These are phyloP conservation scores for Malassezia yamatoensis DNA, from an alignment of 1,284 basidiomycete genomes.

Conservation along the genomic window DNA sequence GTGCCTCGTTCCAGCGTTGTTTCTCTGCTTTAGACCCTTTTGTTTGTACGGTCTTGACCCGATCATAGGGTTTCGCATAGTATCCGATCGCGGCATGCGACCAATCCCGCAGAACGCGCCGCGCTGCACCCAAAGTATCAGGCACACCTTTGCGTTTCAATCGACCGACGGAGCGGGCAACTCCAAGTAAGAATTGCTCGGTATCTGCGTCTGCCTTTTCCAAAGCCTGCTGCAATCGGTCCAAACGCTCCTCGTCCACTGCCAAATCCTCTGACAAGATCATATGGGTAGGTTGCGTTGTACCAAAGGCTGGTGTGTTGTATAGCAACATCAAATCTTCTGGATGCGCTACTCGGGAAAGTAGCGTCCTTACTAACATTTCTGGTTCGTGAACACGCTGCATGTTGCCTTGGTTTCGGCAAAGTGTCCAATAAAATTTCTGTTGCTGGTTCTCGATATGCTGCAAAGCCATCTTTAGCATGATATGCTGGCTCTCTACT, in stretches of 20 bases:
- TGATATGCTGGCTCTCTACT: background rate
- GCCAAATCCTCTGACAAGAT: slow-evolving; percentile 25
- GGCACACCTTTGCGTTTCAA: slow-evolving; percentile 36
- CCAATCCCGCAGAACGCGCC: slow-evolving; percentile 41
- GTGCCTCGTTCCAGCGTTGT: slow-evolving; percentile 16
- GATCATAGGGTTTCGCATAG: slow-evolving; percentile 27
- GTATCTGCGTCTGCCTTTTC: slow-evolving; percentile 36
- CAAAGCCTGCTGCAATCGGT: slow-evolving; percentile 14
- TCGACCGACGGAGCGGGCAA: slow-evolving; percentile 33
- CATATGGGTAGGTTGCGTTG: slow-evolving; percentile 24
- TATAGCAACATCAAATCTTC: slow-evolving; percentile 42
- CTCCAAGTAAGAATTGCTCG: slow-evolving; percentile 39
- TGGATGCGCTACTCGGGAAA: slow-evolving; percentile 31
- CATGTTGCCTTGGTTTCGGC: slow-evolving; percentile 40
- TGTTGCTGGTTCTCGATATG: background rate
- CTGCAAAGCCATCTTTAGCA: background rate
- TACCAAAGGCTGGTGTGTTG: slow-evolving; percentile 40
- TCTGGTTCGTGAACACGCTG: slow-evolving; percentile 41
- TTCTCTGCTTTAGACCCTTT: slow-evolving; percentile 19
- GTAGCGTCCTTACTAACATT: slow-evolving; percentile 29
- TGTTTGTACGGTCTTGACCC: slow-evolving; percentile 7
- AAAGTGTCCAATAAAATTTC: slow-evolving; percentile 22
- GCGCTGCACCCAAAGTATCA: slow-evolving; percentile 32
- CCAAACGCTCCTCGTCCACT: slow-evolving; percentile 22
- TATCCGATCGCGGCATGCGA: slow-evolving; percentile 35